These are phyloP conservation scores for Exophiala dermatitidis DNA, from an alignment of 2,329 filamentous ascomycete genomes.

Conservation along the genomic window DNA sequence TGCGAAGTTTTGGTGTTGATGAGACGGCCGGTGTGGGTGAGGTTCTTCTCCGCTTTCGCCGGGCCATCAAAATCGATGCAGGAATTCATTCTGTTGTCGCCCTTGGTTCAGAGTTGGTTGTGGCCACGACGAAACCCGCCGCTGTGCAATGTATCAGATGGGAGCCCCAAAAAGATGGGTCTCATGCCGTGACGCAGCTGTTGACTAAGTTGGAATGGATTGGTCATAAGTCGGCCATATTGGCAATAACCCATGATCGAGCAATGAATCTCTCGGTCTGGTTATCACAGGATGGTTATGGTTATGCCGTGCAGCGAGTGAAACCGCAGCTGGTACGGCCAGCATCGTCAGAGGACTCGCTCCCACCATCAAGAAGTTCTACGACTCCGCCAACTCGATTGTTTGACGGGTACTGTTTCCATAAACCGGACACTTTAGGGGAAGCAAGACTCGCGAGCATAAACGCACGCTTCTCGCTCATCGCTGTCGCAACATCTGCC, in stretches of 20 bases:
- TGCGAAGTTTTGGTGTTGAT: slow-evolving; percentile 59
- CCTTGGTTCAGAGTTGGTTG: slow-evolving; percentile 84
- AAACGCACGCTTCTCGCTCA: slow-evolving; percentile 88
- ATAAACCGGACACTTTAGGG: slow-evolving; percentile 56
- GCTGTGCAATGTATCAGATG: slow-evolving; percentile 96
- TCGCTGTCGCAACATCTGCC: slow-evolving; percentile 75
- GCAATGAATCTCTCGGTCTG: slow-evolving; percentile 95
- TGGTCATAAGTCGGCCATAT: slow-evolving; percentile 65
- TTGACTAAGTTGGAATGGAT: slow-evolving; percentile 82
- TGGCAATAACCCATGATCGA: slow-evolving; percentile 85
- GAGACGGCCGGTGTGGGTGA: slow-evolving; percentile 78
- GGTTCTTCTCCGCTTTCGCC: slow-evolving; percentile 83
- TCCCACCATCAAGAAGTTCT: slow-evolving; percentile 32
- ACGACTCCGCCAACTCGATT: slow-evolving; percentile 49
- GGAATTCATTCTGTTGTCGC: slow-evolving; percentile 83
- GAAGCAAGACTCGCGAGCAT: slow-evolving; percentile 71
- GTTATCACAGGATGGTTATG: slow-evolving; percentile 80
- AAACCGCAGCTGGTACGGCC: slow-evolving; percentile 35
- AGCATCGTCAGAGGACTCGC: slow-evolving; percentile 32
- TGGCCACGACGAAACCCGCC: slow-evolving; percentile 82
- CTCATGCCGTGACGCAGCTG: slow-evolving; percentile 84
- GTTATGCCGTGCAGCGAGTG: slow-evolving; percentile 78
- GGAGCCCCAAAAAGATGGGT: slow-evolving; percentile 73
- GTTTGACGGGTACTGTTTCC: slow-evolving; percentile 89
- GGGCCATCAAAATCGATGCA: slow-evolving; percentile 97